Evolutionary conservation across 2,329 filamentous ascomycete genomes (phyloP), one percentile per base, ranked within the genome.

Genomic region (Diplodia sapinea): DNA sequence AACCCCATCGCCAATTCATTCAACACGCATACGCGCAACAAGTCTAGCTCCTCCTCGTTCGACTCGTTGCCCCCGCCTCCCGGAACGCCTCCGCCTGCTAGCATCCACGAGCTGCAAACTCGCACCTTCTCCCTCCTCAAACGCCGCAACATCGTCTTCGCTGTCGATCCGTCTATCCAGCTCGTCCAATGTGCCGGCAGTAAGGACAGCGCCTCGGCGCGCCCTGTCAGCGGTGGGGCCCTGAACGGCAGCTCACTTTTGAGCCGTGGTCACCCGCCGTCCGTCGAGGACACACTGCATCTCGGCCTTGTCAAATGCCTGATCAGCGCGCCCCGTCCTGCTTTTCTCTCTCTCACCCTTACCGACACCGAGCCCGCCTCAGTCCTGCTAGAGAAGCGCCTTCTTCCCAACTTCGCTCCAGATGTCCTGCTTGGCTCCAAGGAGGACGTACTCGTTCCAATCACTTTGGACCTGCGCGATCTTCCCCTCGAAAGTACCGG

Each of bases 401-500:
- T 93, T 20, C 81, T 94, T 6, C 79, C 80, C 13, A 81, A 91
- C 72, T 82, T 83, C 65, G 67, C 73, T 3, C 55, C 50, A 15
- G 89, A 91, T 72, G 87, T 92, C 0, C 82, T 98, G 1, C 87
- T 97, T 0, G 93, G 92, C 13, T 86, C 89, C 69, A 91, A 87
- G 56, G 88, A 88, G 65, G 89, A 89, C 71, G 88, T 87, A 68
- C 84, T 94, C 40, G 88, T 96, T 1, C 93, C 95, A 1, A 95
- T 99, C 72, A 94, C 93, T 68, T 85, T 99, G 3, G 93, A 98
- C 73, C 84, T 99, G 31, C 88, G 87, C 23, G 88, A 88, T 51
- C 82, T 98, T 50, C 92, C 94, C 0, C 85, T 94, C 51, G 93
- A 97, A 77, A 93, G 93, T 8, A 96, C 94, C 0, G 94, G 94